A percentile compares a stretch with the other conserved stretches of the same genome.
Evolutionary conservation across 2,329 filamentous ascomycete species (phyloP).

Genomic region (Epichloe gansuensis): DNA sequence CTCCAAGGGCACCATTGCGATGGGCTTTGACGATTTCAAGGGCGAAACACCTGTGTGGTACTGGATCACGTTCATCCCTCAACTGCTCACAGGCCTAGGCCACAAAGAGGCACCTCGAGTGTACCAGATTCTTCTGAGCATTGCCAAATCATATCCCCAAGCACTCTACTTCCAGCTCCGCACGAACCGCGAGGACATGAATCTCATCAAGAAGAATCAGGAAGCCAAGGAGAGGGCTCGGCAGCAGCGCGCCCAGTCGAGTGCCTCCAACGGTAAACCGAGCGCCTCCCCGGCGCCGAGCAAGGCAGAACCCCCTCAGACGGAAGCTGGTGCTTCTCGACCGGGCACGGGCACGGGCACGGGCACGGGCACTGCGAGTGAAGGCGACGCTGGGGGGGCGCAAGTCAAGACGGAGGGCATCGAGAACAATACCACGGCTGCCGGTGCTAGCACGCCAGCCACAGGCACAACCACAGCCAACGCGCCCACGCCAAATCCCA

Average conservation of each 20-base stretch:
- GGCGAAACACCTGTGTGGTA: constrained; percentile 98
- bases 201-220: constrained; percentile 79
- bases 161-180: constrained; percentile 90
- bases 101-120: constrained; percentile 84
- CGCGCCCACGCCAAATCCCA: constrained; percentile 13
- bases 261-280: constrained; percentile 30
- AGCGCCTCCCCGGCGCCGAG: constrained; percentile 34
- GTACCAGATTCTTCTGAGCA: constrained; percentile 75
- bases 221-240: constrained; percentile 57
- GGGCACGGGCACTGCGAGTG: constrained; percentile 38
- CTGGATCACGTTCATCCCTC: constrained; percentile 98
- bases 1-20: constrained; percentile 65
- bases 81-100: constrained; percentile 80
- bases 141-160: constrained; percentile 92
- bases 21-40: constrained; percentile 91
- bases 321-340: constrained; percentile 28
- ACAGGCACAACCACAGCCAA: constrained; percentile 9
- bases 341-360: constrained; percentile 39
- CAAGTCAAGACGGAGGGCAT: constrained; percentile 32
- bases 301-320: constrained; percentile 37
- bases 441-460: constrained; percentile 11
- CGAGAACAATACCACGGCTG: constrained; percentile 19
- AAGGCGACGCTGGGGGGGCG: constrained; percentile 23
- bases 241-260: constrained; percentile 34
- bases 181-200: constrained; percentile 88